Conservation (phyloP, 164 flowering plant species). For the Tinospora cordifolia region DNA sequence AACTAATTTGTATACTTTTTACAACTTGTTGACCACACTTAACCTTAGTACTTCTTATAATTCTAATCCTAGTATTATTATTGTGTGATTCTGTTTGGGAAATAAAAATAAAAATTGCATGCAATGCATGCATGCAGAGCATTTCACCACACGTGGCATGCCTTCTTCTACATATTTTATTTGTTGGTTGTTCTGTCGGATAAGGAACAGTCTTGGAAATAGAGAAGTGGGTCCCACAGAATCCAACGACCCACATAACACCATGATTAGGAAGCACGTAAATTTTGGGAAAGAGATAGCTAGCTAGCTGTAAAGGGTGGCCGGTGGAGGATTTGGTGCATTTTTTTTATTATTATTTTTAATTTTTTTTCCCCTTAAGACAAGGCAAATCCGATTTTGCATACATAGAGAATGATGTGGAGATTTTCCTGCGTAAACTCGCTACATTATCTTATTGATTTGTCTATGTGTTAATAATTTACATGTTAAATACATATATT, state of each 20-base stretch:
- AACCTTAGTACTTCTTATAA: too few relatives aligned
- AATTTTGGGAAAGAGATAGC: background rate
- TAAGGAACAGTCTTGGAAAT: background rate
- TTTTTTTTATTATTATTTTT: too few relatives aligned
- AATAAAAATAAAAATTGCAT: too few relatives aligned
- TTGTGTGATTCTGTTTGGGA: too few relatives aligned
- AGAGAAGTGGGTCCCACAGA: background rate
- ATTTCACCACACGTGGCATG: background rate
- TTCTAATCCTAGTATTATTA: too few relatives aligned
- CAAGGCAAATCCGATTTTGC: background rate
- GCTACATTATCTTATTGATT: background rate
- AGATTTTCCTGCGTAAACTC: background rate
- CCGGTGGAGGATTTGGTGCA: background rate
- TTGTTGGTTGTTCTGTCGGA: background rate
- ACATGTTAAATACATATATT: too few relatives aligned
- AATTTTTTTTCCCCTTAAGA: too few relatives aligned
- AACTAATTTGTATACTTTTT: too few relatives aligned
- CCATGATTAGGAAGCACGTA: background rate
- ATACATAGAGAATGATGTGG: background rate
- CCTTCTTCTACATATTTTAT: background rate
- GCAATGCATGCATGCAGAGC: background rate
- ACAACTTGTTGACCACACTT: too few relatives aligned
- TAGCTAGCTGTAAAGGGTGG: background rate
- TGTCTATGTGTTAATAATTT: background rate
- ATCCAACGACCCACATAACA: conserved; percentile 1